Evolutionary conservation across 2,329 filamentous ascomycete species (phyloP).

Genomic region (Stagonosporopsis chrysanthemi): DNA sequence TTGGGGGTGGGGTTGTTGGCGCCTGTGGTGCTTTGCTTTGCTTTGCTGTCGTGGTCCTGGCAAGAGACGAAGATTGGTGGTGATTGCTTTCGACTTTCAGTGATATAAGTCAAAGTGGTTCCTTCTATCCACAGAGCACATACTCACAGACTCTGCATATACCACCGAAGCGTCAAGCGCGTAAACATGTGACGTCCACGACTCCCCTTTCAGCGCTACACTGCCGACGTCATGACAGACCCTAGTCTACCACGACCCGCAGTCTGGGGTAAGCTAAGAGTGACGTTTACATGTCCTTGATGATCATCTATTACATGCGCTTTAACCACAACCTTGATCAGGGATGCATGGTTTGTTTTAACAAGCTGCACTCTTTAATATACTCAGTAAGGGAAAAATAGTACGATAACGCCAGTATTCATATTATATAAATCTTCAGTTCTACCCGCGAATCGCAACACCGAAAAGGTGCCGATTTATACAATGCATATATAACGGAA

Average conservation of each 20-base stretch:
- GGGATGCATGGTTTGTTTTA: too few relatives aligned
- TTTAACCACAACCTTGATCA: too few relatives aligned
- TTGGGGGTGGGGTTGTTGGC: too few relatives aligned
- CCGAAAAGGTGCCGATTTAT: background rate
- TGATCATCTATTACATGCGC: too few relatives aligned
- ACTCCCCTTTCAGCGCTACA: background rate
- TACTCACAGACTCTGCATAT: background rate
- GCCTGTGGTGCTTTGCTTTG: too few relatives aligned
- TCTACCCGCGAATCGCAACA: background rate
- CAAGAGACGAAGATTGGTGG: too few relatives aligned
- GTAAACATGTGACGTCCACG: slow-evolving; percentile 18
- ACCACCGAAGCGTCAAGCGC: background rate
- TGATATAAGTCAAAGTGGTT: background rate
- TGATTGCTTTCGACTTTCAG: too few relatives aligned
- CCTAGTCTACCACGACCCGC: slow-evolving; percentile 10
- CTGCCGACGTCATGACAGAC: slow-evolving; percentile 36
- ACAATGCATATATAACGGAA: slow-evolving; percentile 6
- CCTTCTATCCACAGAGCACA: background rate
- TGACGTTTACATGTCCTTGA: background rate
- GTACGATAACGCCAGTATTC: background rate
- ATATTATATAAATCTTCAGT: background rate
- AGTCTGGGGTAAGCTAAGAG: slow-evolving; percentile 12
- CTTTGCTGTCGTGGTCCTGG: too few relatives aligned
- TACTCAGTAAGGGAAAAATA: too few relatives aligned
- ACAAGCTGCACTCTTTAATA: too few relatives aligned